Evolutionary conservation across 1,284 basidiomycete species (phyloP), one percentile per base, ranked within the genome.

Genomic region (Irpex sp.): DNA sequence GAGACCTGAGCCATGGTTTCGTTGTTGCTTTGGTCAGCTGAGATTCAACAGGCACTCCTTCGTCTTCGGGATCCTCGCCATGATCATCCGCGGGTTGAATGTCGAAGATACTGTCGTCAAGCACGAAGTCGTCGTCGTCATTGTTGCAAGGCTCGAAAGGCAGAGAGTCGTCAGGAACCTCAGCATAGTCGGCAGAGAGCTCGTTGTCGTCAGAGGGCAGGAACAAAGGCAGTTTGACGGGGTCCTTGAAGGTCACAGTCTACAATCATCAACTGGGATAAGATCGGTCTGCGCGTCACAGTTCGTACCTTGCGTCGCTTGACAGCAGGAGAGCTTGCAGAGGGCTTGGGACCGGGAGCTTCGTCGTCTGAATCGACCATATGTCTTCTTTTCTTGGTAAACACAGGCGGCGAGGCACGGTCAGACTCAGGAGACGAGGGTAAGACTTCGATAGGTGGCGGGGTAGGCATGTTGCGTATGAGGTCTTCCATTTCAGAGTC

Each of bases 401-500:
- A 9, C 21, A 4, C n/a, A 36, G 53, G 31, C 15, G n/a, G 31
- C 26, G 35, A 31, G 9, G 3, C 26, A 9, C 17, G 1, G 6
- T 21, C 26, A 17, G 9, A 4, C 15, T 36, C 21, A 26, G 13
- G 31, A 15, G 15, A 15, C 33, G 31, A 55, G 31, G 11, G n/a
- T 35, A 58, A 53, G 59, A 33, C n/a, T 33, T 47, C 57, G 33
- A 19, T 36, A 13, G 39, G 21, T 11, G 31, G 46, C 17, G 43
- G 36, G 9, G 50, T 58, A 19, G 68, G 68, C 21, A 73, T 56
- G 9, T 67, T 61, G 17, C 69, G 70, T n/a, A 76, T 71, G 26
- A 79, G 69, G 47, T 71, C 72, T 58, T 81, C 77, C 36, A 77
- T 62, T 54, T 78, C 74, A 17, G 76, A 70, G 66, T 80, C 74